A percentile compares a stretch with the other conserved stretches of the same genome.
phyloP scores from a whole-genome alignment of 129 eudicot genomes.

The Chrysanthemum seticuspe region DNA sequence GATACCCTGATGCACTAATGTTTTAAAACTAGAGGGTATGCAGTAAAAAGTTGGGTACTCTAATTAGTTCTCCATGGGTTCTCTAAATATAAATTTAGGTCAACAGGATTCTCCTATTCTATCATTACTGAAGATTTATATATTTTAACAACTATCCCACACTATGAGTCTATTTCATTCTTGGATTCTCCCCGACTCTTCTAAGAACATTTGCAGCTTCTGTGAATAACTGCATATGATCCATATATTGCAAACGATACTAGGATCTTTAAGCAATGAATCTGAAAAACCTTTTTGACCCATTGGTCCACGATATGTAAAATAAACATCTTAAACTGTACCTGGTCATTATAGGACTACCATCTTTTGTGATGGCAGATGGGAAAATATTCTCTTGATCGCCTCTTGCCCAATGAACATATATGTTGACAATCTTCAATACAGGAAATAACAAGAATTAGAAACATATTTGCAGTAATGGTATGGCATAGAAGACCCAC shows the following conservation, averaged over 20 bases:
- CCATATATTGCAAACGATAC: neutral
- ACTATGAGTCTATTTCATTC: too few species aligned
- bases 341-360: slow-evolving; percentile 98
- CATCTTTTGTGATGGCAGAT: slow-evolving; percentile 86
- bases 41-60: too few species aligned
- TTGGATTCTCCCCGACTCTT: slow-evolving; percentile 76
- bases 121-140: too few species aligned
- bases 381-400: slow-evolving; percentile 80
- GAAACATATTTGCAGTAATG: neutral
- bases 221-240: slow-evolving; percentile 63
- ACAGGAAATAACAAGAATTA: slow-evolving; percentile 8
- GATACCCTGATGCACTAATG: too few species aligned
- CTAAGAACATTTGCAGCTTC: slow-evolving; percentile 83
- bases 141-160: too few species aligned
- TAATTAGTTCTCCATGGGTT: too few species aligned
- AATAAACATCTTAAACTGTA: slow-evolving; percentile 26
- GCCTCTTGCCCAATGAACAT: slow-evolving; percentile 86
- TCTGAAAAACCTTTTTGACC: neutral
- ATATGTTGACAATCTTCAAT: too few species aligned
- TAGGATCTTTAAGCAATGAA: slow-evolving; percentile 2
- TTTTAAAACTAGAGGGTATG: too few species aligned
- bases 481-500: neutral
- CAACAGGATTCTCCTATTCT: too few species aligned
- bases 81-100: too few species aligned
- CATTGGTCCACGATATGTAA: neutral